Conservation (phyloP, 169 alveolate species). For the Amoebophrya sp. region DNA sequence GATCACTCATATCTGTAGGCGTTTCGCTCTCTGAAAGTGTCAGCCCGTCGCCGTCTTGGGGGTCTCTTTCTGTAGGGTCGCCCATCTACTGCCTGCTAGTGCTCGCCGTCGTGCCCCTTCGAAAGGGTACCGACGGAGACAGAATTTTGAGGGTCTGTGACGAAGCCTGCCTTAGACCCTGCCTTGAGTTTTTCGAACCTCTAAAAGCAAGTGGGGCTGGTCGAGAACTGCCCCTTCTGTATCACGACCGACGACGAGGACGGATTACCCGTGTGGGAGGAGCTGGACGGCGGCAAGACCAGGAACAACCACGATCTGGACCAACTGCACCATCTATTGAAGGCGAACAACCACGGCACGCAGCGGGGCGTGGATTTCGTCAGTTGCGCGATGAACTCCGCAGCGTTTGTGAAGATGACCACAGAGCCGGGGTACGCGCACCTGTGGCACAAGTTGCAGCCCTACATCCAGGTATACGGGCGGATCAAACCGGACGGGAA, state of each 20-base stretch:
- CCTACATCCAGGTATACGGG: not conserved
- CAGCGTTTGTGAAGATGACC: not conserved
- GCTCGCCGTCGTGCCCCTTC: too few relatives aligned
- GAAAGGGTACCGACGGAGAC: too few relatives aligned
- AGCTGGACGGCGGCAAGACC: too few relatives aligned
- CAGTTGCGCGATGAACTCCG: not conserved
- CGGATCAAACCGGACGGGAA: not conserved
- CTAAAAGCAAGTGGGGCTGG: not conserved
- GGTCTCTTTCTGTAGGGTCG: too few relatives aligned
- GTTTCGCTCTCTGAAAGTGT: too few relatives aligned
- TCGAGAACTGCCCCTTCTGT: not conserved
- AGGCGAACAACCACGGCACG: not conserved
- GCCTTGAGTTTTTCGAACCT: too few relatives aligned
- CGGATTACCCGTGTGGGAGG: not conserved
- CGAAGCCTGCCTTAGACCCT: too few relatives aligned
- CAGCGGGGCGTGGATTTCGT: not conserved
- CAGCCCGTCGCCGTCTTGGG: too few relatives aligned
- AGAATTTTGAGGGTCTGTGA: too few relatives aligned
- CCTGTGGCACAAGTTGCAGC: not conserved
- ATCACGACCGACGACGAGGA: not conserved
- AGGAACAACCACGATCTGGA: not conserved
- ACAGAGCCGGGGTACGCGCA: not conserved
- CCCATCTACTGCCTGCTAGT: too few relatives aligned
- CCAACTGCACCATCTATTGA: not conserved
- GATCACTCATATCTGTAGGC: too few relatives aligned